Evolutionary conservation across 2,329 filamentous ascomycete species (phyloP).

Genomic region (Fusarium longipes): DNA sequence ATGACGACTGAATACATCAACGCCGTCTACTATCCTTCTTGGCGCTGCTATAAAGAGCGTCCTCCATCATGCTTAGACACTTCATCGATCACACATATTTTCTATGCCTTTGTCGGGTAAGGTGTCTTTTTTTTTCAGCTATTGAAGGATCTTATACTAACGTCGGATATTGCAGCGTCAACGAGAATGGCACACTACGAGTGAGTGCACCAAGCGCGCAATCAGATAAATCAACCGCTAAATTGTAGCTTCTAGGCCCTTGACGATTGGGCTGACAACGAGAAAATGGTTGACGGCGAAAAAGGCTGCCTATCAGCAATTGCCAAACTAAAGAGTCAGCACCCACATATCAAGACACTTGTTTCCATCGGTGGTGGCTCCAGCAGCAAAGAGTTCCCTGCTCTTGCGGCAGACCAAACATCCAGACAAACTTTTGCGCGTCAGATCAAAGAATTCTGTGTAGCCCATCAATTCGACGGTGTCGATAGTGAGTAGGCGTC

Average conservation of each 20-base stretch:
- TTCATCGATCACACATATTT: constrained; percentile 69
- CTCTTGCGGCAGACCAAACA: constrained; percentile 61
- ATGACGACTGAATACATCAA: constrained; percentile 47
- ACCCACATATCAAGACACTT: constrained; percentile 67
- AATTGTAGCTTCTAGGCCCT: constrained; percentile 50
- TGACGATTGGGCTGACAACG: constrained; percentile 72
- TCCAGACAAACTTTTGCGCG: constrained; percentile 65
- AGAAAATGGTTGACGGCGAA: constrained; percentile 69
- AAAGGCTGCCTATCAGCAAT: constrained; percentile 71
- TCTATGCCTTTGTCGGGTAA: constrained; percentile 71
- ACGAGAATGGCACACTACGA: constrained; percentile 53
- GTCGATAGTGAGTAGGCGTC: constrained; percentile 64
- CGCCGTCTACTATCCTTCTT: constrained; percentile 72
- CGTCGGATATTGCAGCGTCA: constrained; percentile 44
- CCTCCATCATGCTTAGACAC: constrained; percentile 69
- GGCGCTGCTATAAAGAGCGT: constrained; percentile 69
- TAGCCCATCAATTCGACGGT: constrained; percentile 69
- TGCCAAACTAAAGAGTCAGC: constrained; percentile 65
- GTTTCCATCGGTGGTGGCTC: constrained; percentile 74
- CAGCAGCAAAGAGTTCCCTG: constrained; percentile 70
- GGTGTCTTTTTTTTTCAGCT: constrained; percentile 2
- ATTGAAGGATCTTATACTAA: constrained; percentile 17
- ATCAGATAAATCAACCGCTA: not conserved
- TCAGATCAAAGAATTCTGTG: constrained; percentile 65
- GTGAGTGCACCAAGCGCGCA: constrained; percentile 47